Base-by-base conservation (phyloP, 345 rosid genomes). In the Jatropha curcas region DNA sequence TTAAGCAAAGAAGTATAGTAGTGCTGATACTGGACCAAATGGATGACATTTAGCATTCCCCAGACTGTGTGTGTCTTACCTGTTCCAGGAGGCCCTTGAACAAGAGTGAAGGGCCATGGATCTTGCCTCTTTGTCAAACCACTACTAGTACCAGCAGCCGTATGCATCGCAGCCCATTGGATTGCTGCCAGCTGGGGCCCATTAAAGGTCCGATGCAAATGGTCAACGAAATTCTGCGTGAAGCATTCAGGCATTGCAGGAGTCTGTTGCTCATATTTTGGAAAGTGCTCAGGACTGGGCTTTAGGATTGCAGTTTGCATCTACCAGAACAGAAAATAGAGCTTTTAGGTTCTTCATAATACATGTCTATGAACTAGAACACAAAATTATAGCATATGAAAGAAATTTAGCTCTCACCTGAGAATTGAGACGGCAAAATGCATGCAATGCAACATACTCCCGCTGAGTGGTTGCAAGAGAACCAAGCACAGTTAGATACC, bases 21-120 rank as follows among this genome's bases (percentile, higher is more conserved):
- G 65, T 95, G 99, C 84, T 95, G 99, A 81, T 95, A 95, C 79
- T 95, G 99, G 74, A 95, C 99, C 86, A 95, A 81, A 84, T 95
- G 99, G 81, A 95, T 95, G 67, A 95, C 99, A 88, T 95, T 95
- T 74, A 95, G 87, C 99, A 95, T 95, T 77, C 99, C 99, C 97
- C 98, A 89, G 19, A 95, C 99, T 17, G 98, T 95, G 73, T 95
- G 99, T 1, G 99, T 95, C 90, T 95, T 95, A 77, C 99, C 99
- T 51, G 99, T 95, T 77, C 99, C 99, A 22, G 99, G 99, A 73
- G 99, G 99, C 45, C 99, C 99, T 70, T 95, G 99, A 71, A 95
- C 99, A 66, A 95, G 98, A 55, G 99, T 95, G 61, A 95, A 95
- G 50, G 99, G 99, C 99, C 99, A 92, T 16, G 99, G 99, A 73